Conservation (phyloP, 2,329 filamentous ascomycete species). For the Penicillium oxalicum region DNA sequence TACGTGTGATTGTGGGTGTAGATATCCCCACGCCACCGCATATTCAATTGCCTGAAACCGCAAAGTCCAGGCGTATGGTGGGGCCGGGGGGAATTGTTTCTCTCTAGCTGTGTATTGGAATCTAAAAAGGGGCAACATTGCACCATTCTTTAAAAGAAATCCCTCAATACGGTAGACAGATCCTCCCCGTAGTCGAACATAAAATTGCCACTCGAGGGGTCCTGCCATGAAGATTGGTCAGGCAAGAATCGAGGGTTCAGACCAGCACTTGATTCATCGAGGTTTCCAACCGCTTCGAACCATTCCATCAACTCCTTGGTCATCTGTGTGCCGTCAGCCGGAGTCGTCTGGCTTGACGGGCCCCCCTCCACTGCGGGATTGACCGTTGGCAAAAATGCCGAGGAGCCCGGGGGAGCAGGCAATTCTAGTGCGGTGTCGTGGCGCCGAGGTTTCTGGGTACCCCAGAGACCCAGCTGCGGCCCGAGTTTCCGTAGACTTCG, state of each 20-base stretch:
- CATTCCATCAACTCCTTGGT: slow-evolving; percentile 54
- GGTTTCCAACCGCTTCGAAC: slow-evolving; percentile 57
- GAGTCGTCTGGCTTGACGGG: slow-evolving; percentile 38
- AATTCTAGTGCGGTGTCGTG: background rate
- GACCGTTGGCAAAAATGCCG: slow-evolving; percentile 39
- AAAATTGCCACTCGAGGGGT: slow-evolving; percentile 28
- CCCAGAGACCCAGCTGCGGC: slow-evolving; percentile 50
- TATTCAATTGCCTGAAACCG: too few species aligned
- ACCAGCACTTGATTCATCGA: slow-evolving; percentile 37
- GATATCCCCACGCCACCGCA: too few species aligned
- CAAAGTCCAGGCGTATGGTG: too few species aligned
- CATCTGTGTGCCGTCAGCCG: slow-evolving; percentile 51
- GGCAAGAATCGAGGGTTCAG: slow-evolving; percentile 22
- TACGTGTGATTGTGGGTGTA: too few species aligned
- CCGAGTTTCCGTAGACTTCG: slow-evolving; percentile 55
- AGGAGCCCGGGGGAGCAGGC: background rate
- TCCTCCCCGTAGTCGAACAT: slow-evolving; percentile 53
- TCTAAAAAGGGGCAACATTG: too few species aligned
- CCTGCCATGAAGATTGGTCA: slow-evolving; percentile 17
- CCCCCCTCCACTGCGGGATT: slow-evolving; percentile 52
- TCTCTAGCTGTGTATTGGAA: too few species aligned
- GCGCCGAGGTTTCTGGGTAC: slow-evolving; percentile 23
- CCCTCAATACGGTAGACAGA: slow-evolving; percentile 52
- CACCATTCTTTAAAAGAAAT: slow-evolving; percentile 28
- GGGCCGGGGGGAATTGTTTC: too few species aligned